Evolutionary conservation across 2,329 filamentous ascomycete genomes (phyloP).

Genomic region (Herpotrichia juniperi): DNA sequence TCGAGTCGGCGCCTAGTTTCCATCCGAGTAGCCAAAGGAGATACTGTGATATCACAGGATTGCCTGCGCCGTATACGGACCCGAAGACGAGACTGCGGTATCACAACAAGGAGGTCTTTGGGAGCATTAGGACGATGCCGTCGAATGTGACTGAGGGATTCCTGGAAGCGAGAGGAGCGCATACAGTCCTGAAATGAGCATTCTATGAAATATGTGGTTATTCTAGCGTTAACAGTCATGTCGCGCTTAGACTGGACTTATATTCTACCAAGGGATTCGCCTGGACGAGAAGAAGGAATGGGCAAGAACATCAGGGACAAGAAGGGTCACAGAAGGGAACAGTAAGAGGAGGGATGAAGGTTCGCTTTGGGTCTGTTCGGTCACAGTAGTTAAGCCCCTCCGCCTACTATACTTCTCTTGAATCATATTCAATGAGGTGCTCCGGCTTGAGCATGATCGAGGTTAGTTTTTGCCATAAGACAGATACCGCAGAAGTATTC

Average conservation of each 20-base stretch:
- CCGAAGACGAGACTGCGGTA: conserved; percentile 94
- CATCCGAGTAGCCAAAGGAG: conserved; percentile 77
- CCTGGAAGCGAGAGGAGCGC: conserved; percentile 86
- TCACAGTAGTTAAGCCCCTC: conserved; percentile 96
- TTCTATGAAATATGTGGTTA: not conserved
- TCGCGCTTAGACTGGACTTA: not conserved
- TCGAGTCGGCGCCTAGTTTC: conserved; percentile 90
- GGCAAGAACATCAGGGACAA: not conserved
- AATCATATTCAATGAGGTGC: conserved; percentile 82
- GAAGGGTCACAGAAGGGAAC: not conserved
- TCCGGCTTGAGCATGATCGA: conserved; percentile 99
- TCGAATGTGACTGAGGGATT: conserved; percentile 87
- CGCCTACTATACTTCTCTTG: conserved; percentile 84
- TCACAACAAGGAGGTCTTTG: conserved; percentile 91
- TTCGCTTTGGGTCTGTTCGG: conserved; percentile 65
- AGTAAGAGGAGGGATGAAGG: not conserved
- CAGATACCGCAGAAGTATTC: conserved; percentile 72
- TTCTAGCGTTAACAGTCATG: not conserved
- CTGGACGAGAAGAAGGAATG: not conserved
- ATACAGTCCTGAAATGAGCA: conserved; percentile 85
- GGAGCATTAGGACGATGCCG: conserved; percentile 77
- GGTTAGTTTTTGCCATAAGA: conserved; percentile 75
- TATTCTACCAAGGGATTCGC: not conserved
- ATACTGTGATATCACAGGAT: conserved; percentile 95
- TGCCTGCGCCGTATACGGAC: conserved; percentile 90